phyloP scores from a whole-genome alignment of 208 protist genomes.

The Acanthamoeba comandoni region DNA sequence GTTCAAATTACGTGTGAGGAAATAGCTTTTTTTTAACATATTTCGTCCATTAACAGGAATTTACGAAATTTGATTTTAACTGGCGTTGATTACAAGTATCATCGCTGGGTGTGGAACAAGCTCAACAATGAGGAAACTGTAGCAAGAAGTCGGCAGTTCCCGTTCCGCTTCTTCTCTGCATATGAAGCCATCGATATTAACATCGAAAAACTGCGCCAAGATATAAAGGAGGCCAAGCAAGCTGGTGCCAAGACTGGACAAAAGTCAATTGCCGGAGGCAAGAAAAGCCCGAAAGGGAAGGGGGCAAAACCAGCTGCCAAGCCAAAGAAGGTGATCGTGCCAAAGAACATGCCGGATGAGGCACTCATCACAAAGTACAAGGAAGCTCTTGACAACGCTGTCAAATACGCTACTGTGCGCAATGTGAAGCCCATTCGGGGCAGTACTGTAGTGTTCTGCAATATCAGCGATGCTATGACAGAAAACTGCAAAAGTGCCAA shows the following conservation, averaged over 20 bases:
- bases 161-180: conserved; percentile 94
- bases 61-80: conserved; percentile 94
- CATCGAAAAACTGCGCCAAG: conserved; percentile 21
- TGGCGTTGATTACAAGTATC: conserved; percentile 86
- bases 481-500: conserved; percentile 36
- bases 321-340: conserved; percentile 33
- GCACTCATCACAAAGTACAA: conserved; percentile 85
- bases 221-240: conserved; percentile 12
- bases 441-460: conserved; percentile 84
- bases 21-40: not conserved
- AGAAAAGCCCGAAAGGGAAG: too few species aligned
- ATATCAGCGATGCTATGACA: conserved; percentile 78
- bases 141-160: conserved; percentile 91
- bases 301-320: not conserved
- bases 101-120: conserved; percentile 81
- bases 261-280: conserved; percentile 13
- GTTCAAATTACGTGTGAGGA: not conserved
- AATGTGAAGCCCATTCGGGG: conserved; percentile 88
- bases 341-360: conserved; percentile 65
- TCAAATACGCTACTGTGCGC: conserved; percentile 89
- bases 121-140: conserved; percentile 85
- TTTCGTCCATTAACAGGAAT: conserved; percentile 84
- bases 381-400: conserved; percentile 88
- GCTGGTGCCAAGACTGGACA: conserved; percentile 13
- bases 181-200: conserved; percentile 89